Percentiles rank a stretch among this genome's conserved stretches.
These are phyloP conservation scores for Coemansia sp. DNA, from an alignment of 192 early-diverging fungal genomes.

Conservation along the genomic window DNA sequence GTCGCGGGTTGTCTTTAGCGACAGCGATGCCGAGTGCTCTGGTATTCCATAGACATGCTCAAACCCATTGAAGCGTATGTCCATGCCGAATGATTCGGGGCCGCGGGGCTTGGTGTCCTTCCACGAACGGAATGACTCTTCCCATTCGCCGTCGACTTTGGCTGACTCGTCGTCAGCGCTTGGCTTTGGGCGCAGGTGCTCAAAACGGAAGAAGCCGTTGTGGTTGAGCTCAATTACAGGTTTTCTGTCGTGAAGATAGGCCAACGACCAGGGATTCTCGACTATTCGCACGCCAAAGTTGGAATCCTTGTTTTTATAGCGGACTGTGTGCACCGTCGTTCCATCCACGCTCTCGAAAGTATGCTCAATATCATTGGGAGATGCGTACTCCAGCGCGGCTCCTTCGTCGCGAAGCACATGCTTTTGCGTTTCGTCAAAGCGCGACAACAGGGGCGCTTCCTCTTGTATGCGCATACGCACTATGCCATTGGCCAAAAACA, in stretches of 20 bases:
- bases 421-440: slow-evolving; percentile 67
- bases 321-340: slow-evolving; percentile 21
- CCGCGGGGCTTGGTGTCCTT: slow-evolving; percentile 94
- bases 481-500: slow-evolving; percentile 58
- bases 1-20: slow-evolving; percentile 82
- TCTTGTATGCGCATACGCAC: slow-evolving; percentile 67
- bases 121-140: slow-evolving; percentile 85
- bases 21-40: slow-evolving; percentile 85
- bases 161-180: slow-evolving; percentile 52
- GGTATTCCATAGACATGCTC: slow-evolving; percentile 94
- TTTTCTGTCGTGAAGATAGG: slow-evolving; percentile 33
- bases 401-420: slow-evolving; percentile 57
- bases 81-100: slow-evolving; percentile 90
- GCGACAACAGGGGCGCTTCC: slow-evolving; percentile 61
- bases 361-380: slow-evolving; percentile 23
- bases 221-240: slow-evolving; percentile 75
- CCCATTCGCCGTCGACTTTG: slow-evolving; percentile 66
- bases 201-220: slow-evolving; percentile 79
- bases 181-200: slow-evolving; percentile 58
- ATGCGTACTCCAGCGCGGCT: slow-evolving; percentile 22
- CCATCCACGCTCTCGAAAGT: slow-evolving; percentile 15
- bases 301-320: slow-evolving; percentile 16
- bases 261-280: slow-evolving; percentile 47
- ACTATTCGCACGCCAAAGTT: slow-evolving; percentile 37
- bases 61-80: slow-evolving; percentile 84